Percentiles rank a stretch among this genome's conserved stretches.
Conservation (phyloP, 208 protist genomes). For the Crithidia brevicula region DNA sequence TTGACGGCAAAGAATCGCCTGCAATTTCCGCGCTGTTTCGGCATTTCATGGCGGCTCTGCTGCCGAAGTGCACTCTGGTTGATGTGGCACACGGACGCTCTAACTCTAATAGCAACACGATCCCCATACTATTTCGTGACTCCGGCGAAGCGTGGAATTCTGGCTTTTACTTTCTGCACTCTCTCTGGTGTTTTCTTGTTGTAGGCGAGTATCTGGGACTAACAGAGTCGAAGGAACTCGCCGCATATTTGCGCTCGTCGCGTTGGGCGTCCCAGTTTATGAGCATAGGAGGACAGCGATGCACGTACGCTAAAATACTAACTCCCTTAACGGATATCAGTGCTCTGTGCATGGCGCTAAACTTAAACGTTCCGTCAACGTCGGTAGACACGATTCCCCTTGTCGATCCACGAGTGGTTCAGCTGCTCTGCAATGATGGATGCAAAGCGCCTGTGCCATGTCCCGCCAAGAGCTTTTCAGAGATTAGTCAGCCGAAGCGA, state of each 20-base stretch:
- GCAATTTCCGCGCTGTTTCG: slow-evolving; percentile 5
- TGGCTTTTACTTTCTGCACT: slow-evolving; percentile 31
- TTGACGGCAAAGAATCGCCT: slow-evolving; percentile 17
- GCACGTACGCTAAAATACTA: slow-evolving; percentile 53
- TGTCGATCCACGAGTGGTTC: slow-evolving; percentile 48
- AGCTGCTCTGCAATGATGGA: slow-evolving; percentile 11
- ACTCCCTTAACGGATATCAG: slow-evolving; percentile 53
- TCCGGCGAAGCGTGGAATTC: slow-evolving; percentile 15
- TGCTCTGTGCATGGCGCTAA: slow-evolving; percentile 55
- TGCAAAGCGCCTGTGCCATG: neutral
- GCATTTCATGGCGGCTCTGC: slow-evolving; percentile 7
- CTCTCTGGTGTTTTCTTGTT: slow-evolving; percentile 67
- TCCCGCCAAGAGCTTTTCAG: no score
- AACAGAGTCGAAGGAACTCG: slow-evolving; percentile 42
- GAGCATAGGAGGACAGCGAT: slow-evolving; percentile 21
- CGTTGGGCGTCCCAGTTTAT: slow-evolving; percentile 54
- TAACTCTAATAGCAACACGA: neutral
- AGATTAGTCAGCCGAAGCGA: no score
- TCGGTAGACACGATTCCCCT: slow-evolving; percentile 62
- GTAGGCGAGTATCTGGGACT: slow-evolving; percentile 46
- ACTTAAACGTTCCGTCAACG: slow-evolving; percentile 30
- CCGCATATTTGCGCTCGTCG: slow-evolving; percentile 52
- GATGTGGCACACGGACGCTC: neutral
- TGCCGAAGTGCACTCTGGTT: slow-evolving; percentile 32
- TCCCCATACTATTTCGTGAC: slow-evolving; percentile 7